Evolutionary conservation across 2,329 filamentous ascomycete species (phyloP), one percentile per base, ranked within the genome.

Genomic region (Fusarium sterilihyphosum): DNA sequence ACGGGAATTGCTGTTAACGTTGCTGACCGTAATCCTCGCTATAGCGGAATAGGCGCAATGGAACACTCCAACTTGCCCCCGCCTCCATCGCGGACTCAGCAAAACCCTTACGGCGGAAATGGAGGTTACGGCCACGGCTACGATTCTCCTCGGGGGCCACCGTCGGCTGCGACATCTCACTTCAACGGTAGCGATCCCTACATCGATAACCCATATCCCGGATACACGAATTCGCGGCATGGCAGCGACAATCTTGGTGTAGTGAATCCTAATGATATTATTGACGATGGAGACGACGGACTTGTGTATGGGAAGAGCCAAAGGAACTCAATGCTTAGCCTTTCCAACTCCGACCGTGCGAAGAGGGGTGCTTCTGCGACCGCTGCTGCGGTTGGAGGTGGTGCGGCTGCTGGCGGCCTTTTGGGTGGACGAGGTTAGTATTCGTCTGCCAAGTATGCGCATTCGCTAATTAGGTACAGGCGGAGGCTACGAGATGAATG

Each of bases 261-360:
- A 4, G 88, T 96, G 67, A 92, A 98, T 80, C 94, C 95, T 6
- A 90, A 93, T 78, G 91, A 92, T 20, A 95, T 98, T 73, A 89
- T 89, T 29, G 95, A 98, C 80, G 95, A 98, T 79, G 94, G 94
- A 35, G 95, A 98, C 78, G 95, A 97, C 80, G 94, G 93, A 3
- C 87, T 96, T 59, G 87, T 89, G 9, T 91, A 89, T 76, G 84
- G 82, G 58, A 83, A 81, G 50, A 80, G 78, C 44, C 79, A 82
- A 80, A 87, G 88, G 68, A 88, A 86, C 73, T 91, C 92, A 41
- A 88, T 92, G 81, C 82, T 92, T 41, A 90, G 89, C 67, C 83
- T 90, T 7, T 86, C 87, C 14, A 84, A 85, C 44, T 85, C 86
- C 29, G 81, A 82, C 46, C 78, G 81, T 12, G 72, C 65, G 26